Conservation (phyloP, 306 rosid genomes). For the Quercus aquifolioides region DNA sequence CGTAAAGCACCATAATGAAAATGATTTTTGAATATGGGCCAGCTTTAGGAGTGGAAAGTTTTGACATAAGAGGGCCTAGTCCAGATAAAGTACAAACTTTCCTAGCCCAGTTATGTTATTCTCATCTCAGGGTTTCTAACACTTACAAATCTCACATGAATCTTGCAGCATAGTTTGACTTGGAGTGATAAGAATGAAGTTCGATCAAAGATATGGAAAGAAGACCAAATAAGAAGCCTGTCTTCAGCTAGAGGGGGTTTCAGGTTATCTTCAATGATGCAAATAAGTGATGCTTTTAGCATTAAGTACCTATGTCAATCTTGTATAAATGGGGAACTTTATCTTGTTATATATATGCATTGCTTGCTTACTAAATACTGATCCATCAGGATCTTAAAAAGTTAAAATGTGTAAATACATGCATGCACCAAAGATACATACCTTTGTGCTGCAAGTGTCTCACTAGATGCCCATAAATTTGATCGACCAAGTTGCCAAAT, state of each 20-base stretch:
- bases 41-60: no score
- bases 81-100: no score
- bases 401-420: not conserved
- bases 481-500: not conserved
- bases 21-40: no score
- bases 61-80: no score
- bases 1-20: no score
- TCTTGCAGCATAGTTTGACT: slow-evolving; percentile 21
- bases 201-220: not conserved
- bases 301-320: not conserved
- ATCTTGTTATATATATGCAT: not conserved
- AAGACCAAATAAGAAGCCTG: slow-evolving; percentile 11
- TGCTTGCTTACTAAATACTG: not conserved
- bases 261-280: not conserved
- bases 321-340: not conserved
- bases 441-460: not conserved
- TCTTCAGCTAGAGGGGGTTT: not conserved
- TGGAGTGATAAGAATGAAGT: not conserved
- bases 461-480: not conserved
- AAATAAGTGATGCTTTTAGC: slow-evolving; percentile 2
- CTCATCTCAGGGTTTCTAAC: not conserved
- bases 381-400: not conserved
- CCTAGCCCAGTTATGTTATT: not conserved
- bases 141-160: not conserved
- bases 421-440: no score